Conservation (phyloP, 192 early-diverging fungal species). For the Coemansia sp. region DNA sequence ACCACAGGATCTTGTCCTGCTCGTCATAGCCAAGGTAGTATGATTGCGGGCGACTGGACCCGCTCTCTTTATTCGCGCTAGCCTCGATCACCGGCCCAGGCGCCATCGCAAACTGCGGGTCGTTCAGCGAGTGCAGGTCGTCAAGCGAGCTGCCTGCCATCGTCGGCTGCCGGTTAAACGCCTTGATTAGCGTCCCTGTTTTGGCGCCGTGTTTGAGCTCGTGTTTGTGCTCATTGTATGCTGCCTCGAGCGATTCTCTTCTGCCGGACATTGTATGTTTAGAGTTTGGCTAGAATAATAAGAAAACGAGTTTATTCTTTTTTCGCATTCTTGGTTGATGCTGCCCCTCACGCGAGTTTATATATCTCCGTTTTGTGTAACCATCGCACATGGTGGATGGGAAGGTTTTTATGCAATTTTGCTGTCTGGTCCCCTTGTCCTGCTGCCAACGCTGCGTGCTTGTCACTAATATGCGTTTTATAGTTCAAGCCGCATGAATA, state of each 20-base stretch:
- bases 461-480: no score
- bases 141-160: slow-evolving; percentile 23
- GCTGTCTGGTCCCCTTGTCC: no score
- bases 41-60: slow-evolving; percentile 2
- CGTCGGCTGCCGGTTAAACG: slow-evolving; percentile 20
- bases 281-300: background rate
- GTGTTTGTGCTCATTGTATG: slow-evolving; percentile 11
- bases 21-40: slow-evolving; percentile 34
- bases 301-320: no score
- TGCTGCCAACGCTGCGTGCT: no score
- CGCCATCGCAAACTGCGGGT: slow-evolving; percentile 6
- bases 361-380: no score
- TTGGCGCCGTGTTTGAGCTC: slow-evolving; percentile 8
- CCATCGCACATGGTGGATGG: no score
- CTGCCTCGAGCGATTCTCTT: background rate
- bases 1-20: slow-evolving; percentile 28
- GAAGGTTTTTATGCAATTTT: no score
- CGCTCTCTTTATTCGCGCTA: background rate
- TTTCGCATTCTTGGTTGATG: no score
- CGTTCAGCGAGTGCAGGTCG: slow-evolving; percentile 4
- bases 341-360: no score
- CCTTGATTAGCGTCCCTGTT: slow-evolving; percentile 1
- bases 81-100: slow-evolving; percentile 5
- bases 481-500: no score
- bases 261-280: background rate